Evolutionary conservation across 805 yeast species (phyloP), one percentile per base, ranked within the genome.

Genomic region (Citeromyces matritensis): DNA sequence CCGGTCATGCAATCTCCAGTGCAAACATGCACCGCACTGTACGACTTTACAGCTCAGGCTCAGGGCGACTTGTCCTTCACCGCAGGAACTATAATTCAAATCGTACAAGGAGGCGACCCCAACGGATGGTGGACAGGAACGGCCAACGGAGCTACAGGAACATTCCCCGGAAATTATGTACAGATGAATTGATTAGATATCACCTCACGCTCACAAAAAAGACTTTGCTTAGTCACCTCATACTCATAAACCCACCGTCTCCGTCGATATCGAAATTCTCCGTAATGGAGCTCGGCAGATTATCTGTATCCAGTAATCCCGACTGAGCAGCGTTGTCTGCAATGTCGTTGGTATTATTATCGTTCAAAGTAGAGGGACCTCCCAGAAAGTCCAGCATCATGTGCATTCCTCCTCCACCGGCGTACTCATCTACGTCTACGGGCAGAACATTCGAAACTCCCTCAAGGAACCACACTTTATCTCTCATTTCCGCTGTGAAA

Each of bases 101-200:
- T 91, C 37, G 70, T 85, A 3, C 81, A 84, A 48, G 75, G 83
- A 46, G 79, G 94, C 1, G 95, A 85, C 49, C 66, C 75, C 33
- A 84, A 83, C 45, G 98, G 94, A 5, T 91, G 98, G 98, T 91
- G 98, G 98, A 84, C 95, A 0, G 98, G 98, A 9, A 57, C 65
- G 26, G 58, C 68, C 39, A 82, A 84, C 43, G 96, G 95, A 6
- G 77, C 64, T 36, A 75, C 78, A 36, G 98, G 98, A 36, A 79
- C 76, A 8, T 91, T 93, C 61, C 98, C 98, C 5, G 98, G 95
- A 7, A 91, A 88, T 49, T 91, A 91, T 46, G 98, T 91, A 17
- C 88, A 80, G 50, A 51, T 83, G 42, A 73, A 73, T 43, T 53
- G 44, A 40, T 11, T 26, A 26, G 17, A 26, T 26, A 19, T 26